Base-by-base conservation (phyloP, 441 rosid genomes). In the Adansonia madagascariensis region DNA sequence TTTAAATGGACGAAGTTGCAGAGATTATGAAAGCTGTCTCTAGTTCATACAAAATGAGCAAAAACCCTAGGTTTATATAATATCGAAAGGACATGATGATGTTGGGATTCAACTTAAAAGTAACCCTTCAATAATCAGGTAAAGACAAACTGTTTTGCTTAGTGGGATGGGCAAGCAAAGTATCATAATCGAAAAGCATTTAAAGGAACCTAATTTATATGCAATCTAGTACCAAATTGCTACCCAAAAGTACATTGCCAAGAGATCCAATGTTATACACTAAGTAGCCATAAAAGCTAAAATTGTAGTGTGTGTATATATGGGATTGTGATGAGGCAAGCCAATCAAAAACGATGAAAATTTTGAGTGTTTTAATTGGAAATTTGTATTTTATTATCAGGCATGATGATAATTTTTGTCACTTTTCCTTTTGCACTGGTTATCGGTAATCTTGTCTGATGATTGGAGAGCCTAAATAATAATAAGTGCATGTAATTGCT, bases 251-350 rank as follows among this genome's bases (percentile, higher is more conserved):
- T 31, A 31, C 44, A 62, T 31, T 27, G 17, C 17, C 66, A 62
- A 31, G 66, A 27, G 66, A 27, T 43, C 66, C 66, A 62, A 62
- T 62, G 14, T 12, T 10, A 62, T 6, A 27, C 44, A 43, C 66
- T 62, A 57, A 57, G 64, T 60, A 77, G 73, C 69, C 31, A 63
- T 63, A 22, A 53, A 72, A 43, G 35, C 67, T 0, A 39, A 3
- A 39, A 39, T 64, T 27, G 4, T 5, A 22, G 56, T 78, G 27
- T 61, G 63, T 22, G 35, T 27, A 2, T 1, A 0, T 49, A 74
- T 74, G 78, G 78, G 81, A 57, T 24, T 27, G 49, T 79, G 81
- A 79, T 79, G 49, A 46, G 78, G 63, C 78, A 67, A 67, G 15
- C 74, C 55, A 57, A 24, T 79, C 46, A 44, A 62, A 62, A 43